Evolutionary conservation across 2,329 filamentous ascomycete genomes (phyloP).

Genomic region (Fusarium decemcellulare): DNA sequence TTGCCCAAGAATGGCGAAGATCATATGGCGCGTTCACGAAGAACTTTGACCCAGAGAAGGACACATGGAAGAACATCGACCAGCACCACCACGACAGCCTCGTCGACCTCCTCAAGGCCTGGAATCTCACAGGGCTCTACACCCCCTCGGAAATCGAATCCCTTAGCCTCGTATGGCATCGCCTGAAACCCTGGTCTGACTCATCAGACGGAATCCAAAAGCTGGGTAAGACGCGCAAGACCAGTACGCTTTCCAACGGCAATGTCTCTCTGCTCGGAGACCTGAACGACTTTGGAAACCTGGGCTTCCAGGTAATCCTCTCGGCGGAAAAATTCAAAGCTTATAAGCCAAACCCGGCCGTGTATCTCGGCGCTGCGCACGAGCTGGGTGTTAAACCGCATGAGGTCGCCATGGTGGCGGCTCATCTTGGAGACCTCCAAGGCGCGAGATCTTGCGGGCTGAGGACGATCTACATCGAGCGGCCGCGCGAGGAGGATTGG

Average conservation of each 20-base stretch:
- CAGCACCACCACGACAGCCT: slow-evolving; percentile 78
- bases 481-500: slow-evolving; percentile 76
- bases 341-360: slow-evolving; percentile 80
- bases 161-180: slow-evolving; percentile 81
- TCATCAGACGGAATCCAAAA: slow-evolving; percentile 67
- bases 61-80: slow-evolving; percentile 78
- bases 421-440: slow-evolving; percentile 78
- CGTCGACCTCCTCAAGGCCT: slow-evolving; percentile 67
- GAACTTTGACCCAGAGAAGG: slow-evolving; percentile 61
- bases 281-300: slow-evolving; percentile 68
- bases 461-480: slow-evolving; percentile 81
- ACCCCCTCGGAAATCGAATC: slow-evolving; percentile 72
- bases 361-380: slow-evolving; percentile 78
- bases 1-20: slow-evolving; percentile 80
- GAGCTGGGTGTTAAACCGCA: slow-evolving; percentile 68
- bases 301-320: slow-evolving; percentile 74
- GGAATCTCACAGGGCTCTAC: slow-evolving; percentile 72
- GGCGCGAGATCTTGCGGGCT: slow-evolving; percentile 76
- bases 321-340: slow-evolving; percentile 79
- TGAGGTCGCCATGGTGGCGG: slow-evolving; percentile 83
- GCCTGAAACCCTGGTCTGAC: slow-evolving; percentile 79
- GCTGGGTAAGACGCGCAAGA: slow-evolving; percentile 66
- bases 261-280: slow-evolving; percentile 78
- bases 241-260: slow-evolving; percentile 81
- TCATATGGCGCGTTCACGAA: slow-evolving; percentile 74